These are phyloP conservation scores for Tetratostichococcus sp. DNA, from an alignment of 139 green algal species.

Conservation along the genomic window DNA sequence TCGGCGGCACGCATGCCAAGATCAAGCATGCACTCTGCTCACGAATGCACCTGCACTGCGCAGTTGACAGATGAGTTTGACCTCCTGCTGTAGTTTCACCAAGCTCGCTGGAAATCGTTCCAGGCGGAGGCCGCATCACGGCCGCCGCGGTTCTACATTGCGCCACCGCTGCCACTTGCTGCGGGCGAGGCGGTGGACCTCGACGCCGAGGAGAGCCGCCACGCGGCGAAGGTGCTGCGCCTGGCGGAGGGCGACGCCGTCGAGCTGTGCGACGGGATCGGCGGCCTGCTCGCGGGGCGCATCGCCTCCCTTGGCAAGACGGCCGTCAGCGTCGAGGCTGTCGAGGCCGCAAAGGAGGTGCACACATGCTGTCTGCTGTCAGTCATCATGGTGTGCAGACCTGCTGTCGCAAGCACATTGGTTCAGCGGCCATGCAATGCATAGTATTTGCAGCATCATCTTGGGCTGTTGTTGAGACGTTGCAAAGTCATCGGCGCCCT, in stretches of 20 bases:
- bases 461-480: too few relatives aligned
- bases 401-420: too few relatives aligned
- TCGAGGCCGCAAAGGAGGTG: neutral
- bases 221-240: conserved; percentile 44
- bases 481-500: too few relatives aligned
- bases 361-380: neutral
- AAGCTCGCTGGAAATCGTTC: too few relatives aligned
- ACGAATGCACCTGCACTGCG: too few relatives aligned
- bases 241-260: conserved; percentile 47
- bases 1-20: too few relatives aligned
- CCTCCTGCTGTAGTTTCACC: too few relatives aligned
- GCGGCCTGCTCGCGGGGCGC: conserved; percentile 20
- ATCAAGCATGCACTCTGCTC: too few relatives aligned
- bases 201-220: conserved; percentile 42
- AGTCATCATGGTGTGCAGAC: too few relatives aligned
- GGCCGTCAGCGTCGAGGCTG: neutral
- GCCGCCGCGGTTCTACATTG: conserved; percentile 48
- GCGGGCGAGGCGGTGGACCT: conserved; percentile 26
- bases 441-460: too few relatives aligned
- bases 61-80: too few relatives aligned
- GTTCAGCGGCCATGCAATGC: too few relatives aligned
- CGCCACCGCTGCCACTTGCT: conserved; percentile 1
- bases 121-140: conserved; percentile 1
- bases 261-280: conserved; percentile 73
- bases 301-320: neutral